Percentiles rank a stretch among this genome's conserved stretches.
Conservation (phyloP, 495 filamentous ascomycete species). For the Durotheca rogersii region DNA sequence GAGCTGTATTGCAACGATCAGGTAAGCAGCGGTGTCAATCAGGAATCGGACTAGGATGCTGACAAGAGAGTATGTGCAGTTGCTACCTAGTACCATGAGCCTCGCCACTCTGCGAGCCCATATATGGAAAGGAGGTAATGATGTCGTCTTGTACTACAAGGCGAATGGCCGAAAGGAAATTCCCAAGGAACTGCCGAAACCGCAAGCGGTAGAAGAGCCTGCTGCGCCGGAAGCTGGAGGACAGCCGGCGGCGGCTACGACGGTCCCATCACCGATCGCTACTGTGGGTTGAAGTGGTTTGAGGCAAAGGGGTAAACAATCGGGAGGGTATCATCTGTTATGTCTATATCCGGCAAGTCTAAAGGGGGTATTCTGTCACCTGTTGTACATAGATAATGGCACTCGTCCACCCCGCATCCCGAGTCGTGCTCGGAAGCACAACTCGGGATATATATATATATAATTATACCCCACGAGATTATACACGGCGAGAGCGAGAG, state of each 20-base stretch:
- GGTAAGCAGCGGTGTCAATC: conserved; percentile 52
- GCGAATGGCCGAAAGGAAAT: conserved; percentile 75
- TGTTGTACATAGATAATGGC: conserved; percentile 32
- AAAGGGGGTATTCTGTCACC: conserved; percentile 29
- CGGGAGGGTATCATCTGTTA: conserved; percentile 27
- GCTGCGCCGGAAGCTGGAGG: conserved; percentile 26
- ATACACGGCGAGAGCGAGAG: conserved; percentile 26
- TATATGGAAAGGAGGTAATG: conserved; percentile 87
- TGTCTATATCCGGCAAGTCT: conserved; percentile 26
- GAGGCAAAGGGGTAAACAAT: conserved; percentile 4
- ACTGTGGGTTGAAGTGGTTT: conserved; percentile 16
- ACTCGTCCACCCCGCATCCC: not conserved
- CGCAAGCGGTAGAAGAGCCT: conserved; percentile 25
- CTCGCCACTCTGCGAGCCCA: conserved; percentile 86
- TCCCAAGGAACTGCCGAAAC: conserved; percentile 34
- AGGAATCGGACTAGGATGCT: conserved; percentile 8
- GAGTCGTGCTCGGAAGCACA: conserved; percentile 2
- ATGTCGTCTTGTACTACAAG: conserved; percentile 88
- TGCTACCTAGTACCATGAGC: conserved; percentile 71
- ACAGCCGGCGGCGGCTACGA: conserved; percentile 13
- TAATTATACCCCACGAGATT: conserved; percentile 18
- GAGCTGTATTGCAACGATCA: conserved; percentile 92
- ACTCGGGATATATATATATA: conserved; percentile 17
- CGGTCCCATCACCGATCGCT: conserved; percentile 15
- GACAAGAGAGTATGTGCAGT: conserved; percentile 35